Evolutionary conservation across 2,329 filamentous ascomycete species (phyloP).

Genomic region (Diaporthe ampelina): DNA sequence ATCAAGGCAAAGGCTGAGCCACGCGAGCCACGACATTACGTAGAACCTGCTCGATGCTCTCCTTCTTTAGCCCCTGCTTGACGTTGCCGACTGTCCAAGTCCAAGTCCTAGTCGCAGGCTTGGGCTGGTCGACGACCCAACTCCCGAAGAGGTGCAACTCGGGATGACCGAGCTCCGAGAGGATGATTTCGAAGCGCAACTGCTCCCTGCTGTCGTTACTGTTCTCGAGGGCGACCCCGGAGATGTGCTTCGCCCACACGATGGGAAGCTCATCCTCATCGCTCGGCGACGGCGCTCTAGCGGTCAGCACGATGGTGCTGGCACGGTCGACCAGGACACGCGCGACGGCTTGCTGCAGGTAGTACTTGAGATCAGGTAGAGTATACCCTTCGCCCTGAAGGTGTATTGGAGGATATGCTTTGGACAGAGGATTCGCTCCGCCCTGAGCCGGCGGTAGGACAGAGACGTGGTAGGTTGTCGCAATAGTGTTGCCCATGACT

Average conservation of each 20-base stretch:
- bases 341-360: conserved; percentile 59
- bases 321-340: conserved; percentile 55
- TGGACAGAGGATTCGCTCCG: conserved; percentile 51
- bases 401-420: conserved; percentile 58
- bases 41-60: conserved; percentile 39
- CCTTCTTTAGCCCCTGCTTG: conserved; percentile 32
- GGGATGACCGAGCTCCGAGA: conserved; percentile 26
- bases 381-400: conserved; percentile 58
- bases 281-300: conserved; percentile 40
- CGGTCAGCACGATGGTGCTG: conserved; percentile 47
- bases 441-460: conserved; percentile 52
- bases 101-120: conserved; percentile 36
- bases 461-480: conserved; percentile 60
- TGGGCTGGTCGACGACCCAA: conserved; percentile 35
- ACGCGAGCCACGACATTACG: conserved; percentile 35
- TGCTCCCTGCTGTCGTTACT: conserved; percentile 32
- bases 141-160: conserved; percentile 40
- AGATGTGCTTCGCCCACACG: conserved; percentile 50
- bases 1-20: conserved; percentile 25
- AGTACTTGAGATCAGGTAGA: conserved; percentile 59
- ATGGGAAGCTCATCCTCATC: conserved; percentile 25
- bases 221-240: conserved; percentile 46
- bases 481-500: conserved; percentile 57
- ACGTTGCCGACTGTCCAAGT: conserved; percentile 41
- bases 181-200: conserved; percentile 38